These are phyloP conservation scores for Boletus pseudo-olivaceus DNA, from an alignment of 768 basidiomycete genomes.

Conservation along the genomic window DNA sequence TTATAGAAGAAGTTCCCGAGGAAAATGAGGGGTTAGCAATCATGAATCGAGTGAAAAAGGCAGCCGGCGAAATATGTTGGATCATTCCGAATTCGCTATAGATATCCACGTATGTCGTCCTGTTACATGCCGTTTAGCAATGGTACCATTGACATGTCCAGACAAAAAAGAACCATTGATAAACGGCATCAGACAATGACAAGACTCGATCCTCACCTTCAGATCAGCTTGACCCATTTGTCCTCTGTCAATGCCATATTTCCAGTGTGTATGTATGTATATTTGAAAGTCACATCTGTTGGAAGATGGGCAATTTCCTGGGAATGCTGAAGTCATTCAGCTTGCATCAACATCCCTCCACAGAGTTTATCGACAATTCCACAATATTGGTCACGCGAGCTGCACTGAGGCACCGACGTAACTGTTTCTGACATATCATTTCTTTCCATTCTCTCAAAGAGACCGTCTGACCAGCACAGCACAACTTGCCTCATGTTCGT, in stretches of 20 bases:
- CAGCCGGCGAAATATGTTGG: conserved; percentile 59
- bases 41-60: conserved; percentile 92
- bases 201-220: background rate
- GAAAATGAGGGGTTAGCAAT: conserved; percentile 84
- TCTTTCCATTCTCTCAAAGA: background rate
- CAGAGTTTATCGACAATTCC: background rate
- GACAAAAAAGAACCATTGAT: too few relatives aligned
- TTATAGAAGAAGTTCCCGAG: conserved; percentile 83
- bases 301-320: background rate
- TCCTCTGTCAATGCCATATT: background rate
- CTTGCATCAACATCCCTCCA: background rate
- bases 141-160: background rate
- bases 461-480: background rate
- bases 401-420: background rate
- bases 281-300: background rate
- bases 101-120: conserved; percentile 14
- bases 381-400: background rate
- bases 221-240: background rate
- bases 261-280: conserved; percentile 1
- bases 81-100: conserved; percentile 17
- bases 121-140: background rate
- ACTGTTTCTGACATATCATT: background rate
- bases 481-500: conserved; percentile 8
- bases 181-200: too few relatives aligned
- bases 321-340: background rate